Evolutionary conservation across 768 basidiomycete species (phyloP).

Genomic region (Auriscalpium vulgare): DNA sequence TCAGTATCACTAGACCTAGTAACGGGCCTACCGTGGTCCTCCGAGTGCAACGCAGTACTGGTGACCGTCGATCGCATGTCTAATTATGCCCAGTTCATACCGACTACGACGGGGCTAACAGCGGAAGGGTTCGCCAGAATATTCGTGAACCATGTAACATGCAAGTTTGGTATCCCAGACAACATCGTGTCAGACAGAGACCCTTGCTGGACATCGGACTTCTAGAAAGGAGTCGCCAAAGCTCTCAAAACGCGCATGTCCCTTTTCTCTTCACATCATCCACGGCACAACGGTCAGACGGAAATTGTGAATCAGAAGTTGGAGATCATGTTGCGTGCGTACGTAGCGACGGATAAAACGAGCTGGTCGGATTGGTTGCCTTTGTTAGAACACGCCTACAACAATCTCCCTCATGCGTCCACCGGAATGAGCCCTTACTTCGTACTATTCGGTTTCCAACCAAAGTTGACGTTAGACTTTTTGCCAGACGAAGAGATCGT

Average conservation of each 20-base stretch:
- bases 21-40: constrained; percentile 4
- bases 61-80: constrained; percentile 18
- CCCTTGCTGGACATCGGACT: not conserved
- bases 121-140: constrained; percentile 5
- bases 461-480: not conserved
- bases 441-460: constrained; percentile 15
- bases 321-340: constrained; percentile 1
- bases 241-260: not conserved
- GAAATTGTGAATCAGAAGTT: not conserved
- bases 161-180: constrained; percentile 1
- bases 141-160: constrained; percentile 6
- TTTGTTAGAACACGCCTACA: constrained; percentile 6
- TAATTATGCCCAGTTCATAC: constrained; percentile 24
- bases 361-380: constrained; percentile 2
- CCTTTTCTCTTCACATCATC: not conserved
- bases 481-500: too few species aligned
- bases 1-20: constrained; percentile 8
- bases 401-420: constrained; percentile 6
- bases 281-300: constrained; percentile 1
- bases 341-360: not conserved
- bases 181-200: not conserved
- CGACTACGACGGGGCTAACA: constrained; percentile 6
- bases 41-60: constrained; percentile 7
- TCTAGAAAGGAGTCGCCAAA: not conserved
- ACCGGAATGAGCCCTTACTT: constrained; percentile 13